Conservation (phyloP, 208 protist genomes). For the Leishmania turanica region DNA sequence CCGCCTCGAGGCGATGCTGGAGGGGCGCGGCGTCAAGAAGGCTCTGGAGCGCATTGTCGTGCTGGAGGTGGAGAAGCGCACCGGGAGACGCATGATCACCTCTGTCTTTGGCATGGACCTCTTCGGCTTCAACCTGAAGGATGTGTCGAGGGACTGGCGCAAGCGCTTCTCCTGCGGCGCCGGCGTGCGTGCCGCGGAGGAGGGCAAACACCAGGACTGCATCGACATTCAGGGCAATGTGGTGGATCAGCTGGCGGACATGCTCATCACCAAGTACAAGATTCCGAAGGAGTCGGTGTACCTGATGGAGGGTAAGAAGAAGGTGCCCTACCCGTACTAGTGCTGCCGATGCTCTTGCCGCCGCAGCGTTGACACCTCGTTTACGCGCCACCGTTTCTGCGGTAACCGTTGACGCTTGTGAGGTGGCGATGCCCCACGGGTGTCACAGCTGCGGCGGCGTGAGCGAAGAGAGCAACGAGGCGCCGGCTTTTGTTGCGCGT, state of each 20-base stretch:
- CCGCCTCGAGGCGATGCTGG: slow-evolving; percentile 72
- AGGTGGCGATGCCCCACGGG: not conserved
- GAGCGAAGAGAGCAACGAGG: not conserved
- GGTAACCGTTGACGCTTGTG: not conserved
- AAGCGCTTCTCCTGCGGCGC: slow-evolving; percentile 88
- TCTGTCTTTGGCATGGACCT: slow-evolving; percentile 85
- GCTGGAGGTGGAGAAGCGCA: slow-evolving; percentile 64
- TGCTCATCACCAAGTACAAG: slow-evolving; percentile 76
- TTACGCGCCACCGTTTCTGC: not conserved
- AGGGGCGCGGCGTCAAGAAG: slow-evolving; percentile 81
- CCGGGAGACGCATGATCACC: slow-evolving; percentile 68
- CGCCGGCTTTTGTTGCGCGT: not conserved
- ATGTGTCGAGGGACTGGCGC: slow-evolving; percentile 77
- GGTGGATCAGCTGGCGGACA: slow-evolving; percentile 58
- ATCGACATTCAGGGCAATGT: slow-evolving; percentile 89
- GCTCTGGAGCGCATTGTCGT: slow-evolving; percentile 74
- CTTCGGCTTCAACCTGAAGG: slow-evolving; percentile 88
- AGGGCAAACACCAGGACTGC: slow-evolving; percentile 65
- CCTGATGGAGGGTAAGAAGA: slow-evolving; percentile 81
- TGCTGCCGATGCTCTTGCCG: not conserved
- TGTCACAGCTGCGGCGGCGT: not conserved
- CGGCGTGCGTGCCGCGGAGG: slow-evolving; percentile 67
- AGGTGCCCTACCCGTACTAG: slow-evolving; percentile 46
- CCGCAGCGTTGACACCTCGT: not conserved
- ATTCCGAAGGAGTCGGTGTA: slow-evolving; percentile 79